phyloP scores from a whole-genome alignment of 768 basidiomycete species.

The Panaeolus cyanescens region DNA sequence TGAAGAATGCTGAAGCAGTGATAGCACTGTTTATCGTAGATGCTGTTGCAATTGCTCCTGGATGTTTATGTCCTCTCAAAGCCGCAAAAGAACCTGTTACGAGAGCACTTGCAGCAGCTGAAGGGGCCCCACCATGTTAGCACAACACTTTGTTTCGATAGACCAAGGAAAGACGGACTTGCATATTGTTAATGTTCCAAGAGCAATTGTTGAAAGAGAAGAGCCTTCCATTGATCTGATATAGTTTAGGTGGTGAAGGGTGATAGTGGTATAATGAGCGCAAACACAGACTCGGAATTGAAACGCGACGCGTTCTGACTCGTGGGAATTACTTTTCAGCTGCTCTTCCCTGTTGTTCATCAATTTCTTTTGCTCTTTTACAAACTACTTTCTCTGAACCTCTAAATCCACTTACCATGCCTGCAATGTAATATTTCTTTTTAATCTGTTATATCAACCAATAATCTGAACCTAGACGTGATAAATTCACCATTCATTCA shows the following conservation, averaged over 20 bases:
- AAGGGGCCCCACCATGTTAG: not conserved
- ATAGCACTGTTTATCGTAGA: conserved; percentile 75
- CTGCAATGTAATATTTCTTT: conserved; percentile 37
- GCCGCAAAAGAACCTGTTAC: conserved; percentile 46
- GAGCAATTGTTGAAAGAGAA: conserved; percentile 44
- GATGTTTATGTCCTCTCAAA: conserved; percentile 47
- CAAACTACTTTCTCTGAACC: not conserved
- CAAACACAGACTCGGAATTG: not conserved
- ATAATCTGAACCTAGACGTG: conserved; percentile 52
- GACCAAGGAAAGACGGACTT: conserved; percentile 61
- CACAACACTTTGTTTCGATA: conserved; percentile 3
- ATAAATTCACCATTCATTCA: conserved; percentile 89
- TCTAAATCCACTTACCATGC: conserved; percentile 21
- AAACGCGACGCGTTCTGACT: conserved; percentile 2
- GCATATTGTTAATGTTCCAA: conserved; percentile 72
- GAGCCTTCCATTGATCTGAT: conserved; percentile 30
- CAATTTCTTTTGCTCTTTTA: not conserved
- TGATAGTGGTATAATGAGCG: not conserved
- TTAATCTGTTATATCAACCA: conserved; percentile 1
- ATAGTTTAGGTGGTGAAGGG: not conserved
- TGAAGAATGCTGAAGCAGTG: conserved; percentile 76
- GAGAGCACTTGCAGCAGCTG: conserved; percentile 63
- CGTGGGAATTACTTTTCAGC: not conserved
- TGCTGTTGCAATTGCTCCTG: conserved; percentile 50
- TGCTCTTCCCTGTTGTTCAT: not conserved